phyloP scores from a whole-genome alignment of 1,284 basidiomycete genomes.

The Malassezia slooffiae region DNA sequence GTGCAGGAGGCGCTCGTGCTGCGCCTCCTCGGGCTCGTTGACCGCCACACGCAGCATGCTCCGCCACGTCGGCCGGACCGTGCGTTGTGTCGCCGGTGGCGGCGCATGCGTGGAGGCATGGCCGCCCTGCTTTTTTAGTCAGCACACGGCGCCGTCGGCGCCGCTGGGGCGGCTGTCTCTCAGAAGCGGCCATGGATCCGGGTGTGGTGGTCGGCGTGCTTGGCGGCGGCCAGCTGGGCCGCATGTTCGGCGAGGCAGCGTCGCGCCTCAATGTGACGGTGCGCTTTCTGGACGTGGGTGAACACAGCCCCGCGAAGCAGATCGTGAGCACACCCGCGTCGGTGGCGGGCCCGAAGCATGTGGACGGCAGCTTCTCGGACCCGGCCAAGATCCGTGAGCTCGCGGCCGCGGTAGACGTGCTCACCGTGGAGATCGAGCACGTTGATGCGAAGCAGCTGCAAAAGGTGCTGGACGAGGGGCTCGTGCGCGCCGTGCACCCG shows the following conservation, averaged over 20 bases:
- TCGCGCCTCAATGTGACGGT: slow-evolving; percentile 75
- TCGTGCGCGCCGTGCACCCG: slow-evolving; percentile 60
- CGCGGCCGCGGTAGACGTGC: slow-evolving; percentile 68
- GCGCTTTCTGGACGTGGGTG: slow-evolving; percentile 75
- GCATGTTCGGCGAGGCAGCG: slow-evolving; percentile 88
- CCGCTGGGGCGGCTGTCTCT: too few species aligned
- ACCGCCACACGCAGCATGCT: too few species aligned
- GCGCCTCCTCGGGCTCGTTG: too few species aligned
- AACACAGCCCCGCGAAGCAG: slow-evolving; percentile 78
- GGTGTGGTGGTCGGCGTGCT: slow-evolving; percentile 37
- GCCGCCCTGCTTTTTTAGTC: too few species aligned
- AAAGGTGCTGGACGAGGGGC: slow-evolving; percentile 35
- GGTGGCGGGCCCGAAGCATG: slow-evolving; percentile 51
- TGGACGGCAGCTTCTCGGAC: slow-evolving; percentile 82
- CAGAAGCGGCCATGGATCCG: slow-evolving; percentile 7
- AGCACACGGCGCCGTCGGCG: too few species aligned
- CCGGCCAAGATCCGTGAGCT: slow-evolving; percentile 69
- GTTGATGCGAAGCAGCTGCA: slow-evolving; percentile 69
- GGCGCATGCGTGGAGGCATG: too few species aligned
- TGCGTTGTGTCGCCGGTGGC: too few species aligned
- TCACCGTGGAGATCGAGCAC: slow-evolving; percentile 97
- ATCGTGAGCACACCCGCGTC: slow-evolving; percentile 48
- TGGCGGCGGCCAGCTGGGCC: slow-evolving; percentile 92
- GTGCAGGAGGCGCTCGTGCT: too few species aligned
- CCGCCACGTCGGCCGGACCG: too few species aligned